Conservation (phyloP, 345 rosid species). For the Brassica carinata region DNA sequence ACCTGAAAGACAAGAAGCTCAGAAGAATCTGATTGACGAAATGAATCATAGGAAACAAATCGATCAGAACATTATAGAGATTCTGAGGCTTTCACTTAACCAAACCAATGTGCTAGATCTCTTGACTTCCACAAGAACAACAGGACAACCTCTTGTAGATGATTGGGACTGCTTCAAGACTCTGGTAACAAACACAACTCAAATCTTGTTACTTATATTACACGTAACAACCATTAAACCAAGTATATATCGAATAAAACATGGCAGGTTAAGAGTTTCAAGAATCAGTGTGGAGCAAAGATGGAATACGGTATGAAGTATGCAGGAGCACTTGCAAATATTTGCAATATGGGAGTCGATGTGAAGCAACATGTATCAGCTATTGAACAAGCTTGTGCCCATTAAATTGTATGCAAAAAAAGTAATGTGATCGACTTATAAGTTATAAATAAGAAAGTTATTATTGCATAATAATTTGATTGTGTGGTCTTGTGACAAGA, state of each 20-base stretch:
- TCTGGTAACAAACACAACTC: conserved; percentile 38
- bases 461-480: no score
- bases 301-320: conserved; percentile 56
- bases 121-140: conserved; percentile 41
- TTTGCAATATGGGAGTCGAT: conserved; percentile 54
- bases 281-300: conserved; percentile 48
- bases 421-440: no score
- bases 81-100: conserved; percentile 38
- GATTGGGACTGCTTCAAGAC: conserved; percentile 68
- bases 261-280: conserved; percentile 15
- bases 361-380: conserved; percentile 42
- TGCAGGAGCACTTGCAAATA: conserved; percentile 56
- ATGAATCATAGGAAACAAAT: not conserved
- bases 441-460: no score
- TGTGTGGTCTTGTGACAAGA: conserved; percentile 36
- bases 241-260: not conserved
- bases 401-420: not conserved
- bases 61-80: not conserved
- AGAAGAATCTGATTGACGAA: conserved; percentile 34
- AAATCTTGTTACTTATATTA: not conserved
- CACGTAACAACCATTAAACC: not conserved
- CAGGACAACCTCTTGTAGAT: conserved; percentile 58
- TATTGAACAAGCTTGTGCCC: not conserved
- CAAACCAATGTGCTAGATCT: conserved; percentile 35
- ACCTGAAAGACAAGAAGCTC: conserved; percentile 46